Percentiles rank a stretch among this genome's conserved stretches.
These are phyloP conservation scores for Elaeis guineensis DNA, from an alignment of 176 grass and related monocot genomes.

Conservation along the genomic window DNA sequence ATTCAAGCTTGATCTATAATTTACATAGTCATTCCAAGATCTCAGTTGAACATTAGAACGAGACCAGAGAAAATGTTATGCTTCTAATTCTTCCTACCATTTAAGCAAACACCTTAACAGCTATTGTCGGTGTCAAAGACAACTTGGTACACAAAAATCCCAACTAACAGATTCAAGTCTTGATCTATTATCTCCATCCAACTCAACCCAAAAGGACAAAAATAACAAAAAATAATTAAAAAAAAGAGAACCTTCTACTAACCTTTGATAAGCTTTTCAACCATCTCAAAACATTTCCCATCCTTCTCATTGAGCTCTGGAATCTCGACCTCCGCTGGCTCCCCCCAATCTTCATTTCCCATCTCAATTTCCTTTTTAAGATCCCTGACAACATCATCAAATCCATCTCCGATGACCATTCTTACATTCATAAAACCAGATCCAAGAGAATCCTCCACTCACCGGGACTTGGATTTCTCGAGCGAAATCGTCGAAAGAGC, in stretches of 20 bases:
- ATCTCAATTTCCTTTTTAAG: slow-evolving; percentile 3
- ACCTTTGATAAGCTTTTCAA: slow-evolving; percentile 30
- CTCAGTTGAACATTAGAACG: no score
- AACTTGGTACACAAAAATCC: no score
- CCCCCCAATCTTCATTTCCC: not conserved
- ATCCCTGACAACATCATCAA: not conserved
- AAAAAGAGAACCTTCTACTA: not conserved
- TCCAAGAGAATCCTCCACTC: not conserved
- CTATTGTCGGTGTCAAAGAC: no score
- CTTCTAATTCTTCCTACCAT: no score
- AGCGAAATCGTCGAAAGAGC: slow-evolving; percentile 17
- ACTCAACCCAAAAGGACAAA: not conserved
- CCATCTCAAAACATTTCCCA: slow-evolving; percentile 21
- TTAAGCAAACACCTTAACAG: no score
- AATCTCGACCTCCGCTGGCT: not conserved
- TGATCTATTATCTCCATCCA: not conserved
- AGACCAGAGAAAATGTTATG: no score
- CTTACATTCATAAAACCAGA: not conserved
- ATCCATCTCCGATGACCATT: not conserved
- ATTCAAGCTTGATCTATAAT: not conserved
- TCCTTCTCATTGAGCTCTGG: slow-evolving; percentile 14
- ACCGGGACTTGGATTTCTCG: slow-evolving; percentile 19
- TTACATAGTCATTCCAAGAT: no score
- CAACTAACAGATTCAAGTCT: not conserved
- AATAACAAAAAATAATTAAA: no score